Base-by-base conservation (phyloP, 208 protist genomes). In the Acanthamoeba lenticulata region DNA sequence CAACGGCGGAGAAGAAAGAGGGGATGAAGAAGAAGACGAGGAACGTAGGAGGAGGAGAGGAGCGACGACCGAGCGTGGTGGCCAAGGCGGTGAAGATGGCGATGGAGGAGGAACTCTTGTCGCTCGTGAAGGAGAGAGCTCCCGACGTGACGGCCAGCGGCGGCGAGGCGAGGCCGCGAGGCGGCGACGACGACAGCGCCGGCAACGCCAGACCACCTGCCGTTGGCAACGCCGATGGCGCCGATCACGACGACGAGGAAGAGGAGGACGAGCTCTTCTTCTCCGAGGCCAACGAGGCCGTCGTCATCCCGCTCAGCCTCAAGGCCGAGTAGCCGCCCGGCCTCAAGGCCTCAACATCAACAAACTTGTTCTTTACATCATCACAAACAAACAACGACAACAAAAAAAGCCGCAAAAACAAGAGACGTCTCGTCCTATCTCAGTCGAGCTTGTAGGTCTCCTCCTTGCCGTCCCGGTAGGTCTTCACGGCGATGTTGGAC, bases 211-310 rank as follows among this genome's bases (percentile, higher is more conserved):
- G 19, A 27, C 21, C 67, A 13, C 27, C 36, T 11, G 34, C 38
- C 42, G 19, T 34, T 27, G 45, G 29, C 6, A 86, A 86, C 45
- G 77, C 27, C 24, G 42, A 32, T n/a, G 45, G 42, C 17, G 29
- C 24, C 29, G 44, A 6, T n/a, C 9, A 47, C 42, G 74, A 86
- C 2, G 77, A 86, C n/a, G 77, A 86, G 1, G 77, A 38, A 0
- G 77, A 86, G 32, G 77, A 86, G 32, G 77, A 86, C 38, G 77
- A 86, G 77, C 77, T 86, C 27, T 57, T 86, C 77, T 86, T 86
- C 45, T 86, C 77, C 38, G 77, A 86, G 77, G 42, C 38, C 6
- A 86, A 86, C 45, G 77, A 86, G 32, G 77, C 77, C 45, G 42
- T 86, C 29, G 77, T 86, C 77, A 55, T 86, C 77, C 77, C 17